Evolutionary conservation across 345 rosid species (phyloP).

Genomic region (Aethionema arabicum): DNA sequence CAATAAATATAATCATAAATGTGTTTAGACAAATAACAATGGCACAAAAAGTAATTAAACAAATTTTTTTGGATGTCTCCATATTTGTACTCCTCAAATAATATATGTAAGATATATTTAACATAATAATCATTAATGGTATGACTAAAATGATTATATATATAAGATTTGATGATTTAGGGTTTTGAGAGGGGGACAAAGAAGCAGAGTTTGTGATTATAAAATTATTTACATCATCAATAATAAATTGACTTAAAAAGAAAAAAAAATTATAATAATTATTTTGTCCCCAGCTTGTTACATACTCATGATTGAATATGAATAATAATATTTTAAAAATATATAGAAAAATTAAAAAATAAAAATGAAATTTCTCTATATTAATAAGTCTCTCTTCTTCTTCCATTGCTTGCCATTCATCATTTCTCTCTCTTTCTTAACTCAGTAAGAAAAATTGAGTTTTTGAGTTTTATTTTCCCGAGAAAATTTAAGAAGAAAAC

Average conservation of each 20-base stretch:
- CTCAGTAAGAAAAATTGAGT: slow-evolving; percentile 20
- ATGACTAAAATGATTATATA: slow-evolving; percentile 21
- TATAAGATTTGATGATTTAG: slow-evolving; percentile 31
- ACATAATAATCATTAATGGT: slow-evolving; percentile 31
- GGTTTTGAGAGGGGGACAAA: slow-evolving; percentile 35
- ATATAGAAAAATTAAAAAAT: background rate
- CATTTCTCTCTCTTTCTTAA: slow-evolving; percentile 21
- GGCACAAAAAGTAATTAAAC: too few relatives aligned
- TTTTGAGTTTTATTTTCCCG: slow-evolving; percentile 5
- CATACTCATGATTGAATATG: slow-evolving; percentile 55
- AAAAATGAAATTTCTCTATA: slow-evolving; percentile 44
- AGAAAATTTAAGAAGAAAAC: slow-evolving; percentile 8
- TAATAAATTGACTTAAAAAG: slow-evolving; percentile 3
- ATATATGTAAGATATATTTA: too few relatives aligned
- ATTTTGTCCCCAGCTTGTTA: slow-evolving; percentile 34
- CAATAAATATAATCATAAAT: too few relatives aligned
- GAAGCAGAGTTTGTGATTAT: slow-evolving; percentile 37
- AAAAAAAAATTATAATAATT: slow-evolving; percentile 6
- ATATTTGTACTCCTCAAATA: too few relatives aligned
- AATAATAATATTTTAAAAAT: background rate
- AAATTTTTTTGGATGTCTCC: too few relatives aligned
- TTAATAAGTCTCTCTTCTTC: slow-evolving; percentile 32
- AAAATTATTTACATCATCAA: slow-evolving; percentile 26
- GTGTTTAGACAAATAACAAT: too few relatives aligned
- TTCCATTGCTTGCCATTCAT: slow-evolving; percentile 22